Evolutionary conservation across 768 basidiomycete genomes (phyloP), one percentile per base, ranked within the genome.

Genomic region (Auriscalpium orientale): DNA sequence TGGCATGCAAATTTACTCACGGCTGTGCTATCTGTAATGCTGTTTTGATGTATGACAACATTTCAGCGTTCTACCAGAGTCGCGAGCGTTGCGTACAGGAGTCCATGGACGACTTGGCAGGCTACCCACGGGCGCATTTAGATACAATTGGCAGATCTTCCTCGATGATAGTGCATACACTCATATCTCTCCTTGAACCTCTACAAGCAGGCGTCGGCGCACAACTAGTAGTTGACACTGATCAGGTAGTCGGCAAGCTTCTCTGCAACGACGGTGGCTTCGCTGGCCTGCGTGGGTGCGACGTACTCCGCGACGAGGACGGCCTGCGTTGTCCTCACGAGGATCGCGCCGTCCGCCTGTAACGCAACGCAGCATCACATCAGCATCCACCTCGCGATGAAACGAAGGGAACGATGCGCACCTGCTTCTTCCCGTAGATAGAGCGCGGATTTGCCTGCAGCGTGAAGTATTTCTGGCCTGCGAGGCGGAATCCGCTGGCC

Each of bases 261-360:
- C 69, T 88, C 83, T 43, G 88, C 88, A 38, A 89, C 60, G 15
- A 77, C 65, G 20, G 82, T 86, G 16, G 79, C 75, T 67, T 95
- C 93, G 15, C 72, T 63, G 2, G 83, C 84, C 66, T 88, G 86
- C 43, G 68, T 65, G 0, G 91, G 91, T 6, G 76, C 72, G 0
- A 57, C 57, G 70, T 95, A 98, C 66, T 85, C 84, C 6, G 82
- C 81, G 20, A 97, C 83, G 52, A 98, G 75, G 55, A 95, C 74
- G n/a, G 90, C 91, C 65, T 89, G 87, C 58, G 79, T 86, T 16
- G 91, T 95, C 76, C 88, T 89, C 48, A 89, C 84, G 56, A 93
- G 64, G 34, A 80, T 64, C 38, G 76, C 81, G 1, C 95, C 94
- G 67, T 90, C 82, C 20, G 76, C 78, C 92, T 95, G 65, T 5